A percentile compares a stretch with the other conserved stretches of the same genome.
Conservation (phyloP, 768 basidiomycete species). For the Tylopilus rubrobrunneus region DNA sequence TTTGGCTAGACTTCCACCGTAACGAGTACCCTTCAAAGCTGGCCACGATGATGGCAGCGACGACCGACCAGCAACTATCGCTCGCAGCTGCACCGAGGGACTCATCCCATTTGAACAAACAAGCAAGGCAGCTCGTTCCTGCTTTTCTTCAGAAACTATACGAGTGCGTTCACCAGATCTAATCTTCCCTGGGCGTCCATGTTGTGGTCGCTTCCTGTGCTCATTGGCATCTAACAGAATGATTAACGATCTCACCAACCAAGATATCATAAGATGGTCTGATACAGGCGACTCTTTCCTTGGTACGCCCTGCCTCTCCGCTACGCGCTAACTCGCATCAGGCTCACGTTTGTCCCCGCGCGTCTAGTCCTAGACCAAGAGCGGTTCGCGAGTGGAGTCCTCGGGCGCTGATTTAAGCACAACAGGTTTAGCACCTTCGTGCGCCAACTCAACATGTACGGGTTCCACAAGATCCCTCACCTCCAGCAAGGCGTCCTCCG, state of each 20-base stretch:
- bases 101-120: conserved; percentile 41
- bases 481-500: conserved; percentile 91
- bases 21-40: too few relatives aligned
- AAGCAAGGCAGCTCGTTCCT: conserved; percentile 52
- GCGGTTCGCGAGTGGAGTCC: too few relatives aligned
- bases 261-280: conserved; percentile 83
- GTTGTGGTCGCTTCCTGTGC: conserved; percentile 9
- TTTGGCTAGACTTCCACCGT: not conserved
- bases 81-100: conserved; percentile 44
- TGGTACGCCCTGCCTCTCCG: conserved; percentile 42
- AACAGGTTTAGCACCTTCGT: conserved; percentile 94
- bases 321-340: not conserved
- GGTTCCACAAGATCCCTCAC: conserved; percentile 95
- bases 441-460: conserved; percentile 94
- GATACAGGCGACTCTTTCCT: conserved; percentile 90
- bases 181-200: conserved; percentile 7
- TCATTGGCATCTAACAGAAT: conserved; percentile 50
- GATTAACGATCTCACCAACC: conserved; percentile 82
- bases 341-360: not conserved
- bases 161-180: conserved; percentile 50
- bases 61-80: conserved; percentile 53
- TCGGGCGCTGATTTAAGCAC: conserved; percentile 94
- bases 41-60: conserved; percentile 34
- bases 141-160: conserved; percentile 92
- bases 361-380: conserved; percentile 49